phyloP scores from a whole-genome alignment of 305 asterid genomes.

The Fraxinus albicans region DNA sequence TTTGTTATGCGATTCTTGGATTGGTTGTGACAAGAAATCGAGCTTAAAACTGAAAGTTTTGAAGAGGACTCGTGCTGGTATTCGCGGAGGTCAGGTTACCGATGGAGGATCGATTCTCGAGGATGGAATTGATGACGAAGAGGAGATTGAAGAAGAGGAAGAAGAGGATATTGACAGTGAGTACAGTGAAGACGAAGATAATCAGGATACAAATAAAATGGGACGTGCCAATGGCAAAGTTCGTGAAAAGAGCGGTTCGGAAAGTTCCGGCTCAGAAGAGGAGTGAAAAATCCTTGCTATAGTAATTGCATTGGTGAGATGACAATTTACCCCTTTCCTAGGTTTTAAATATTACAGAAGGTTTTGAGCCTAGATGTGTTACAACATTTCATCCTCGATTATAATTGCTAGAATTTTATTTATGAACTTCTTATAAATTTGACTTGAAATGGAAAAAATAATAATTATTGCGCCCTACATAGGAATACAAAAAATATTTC shows the following conservation, averaged over 20 bases:
- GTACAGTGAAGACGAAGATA: slow-evolving; percentile 77
- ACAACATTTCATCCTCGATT: not conserved
- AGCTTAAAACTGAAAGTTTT: slow-evolving; percentile 57
- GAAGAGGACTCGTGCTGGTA: slow-evolving; percentile 72
- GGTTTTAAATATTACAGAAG: not conserved
- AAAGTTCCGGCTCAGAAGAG: slow-evolving; percentile 48
- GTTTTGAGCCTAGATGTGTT: not conserved
- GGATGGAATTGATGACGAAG: slow-evolving; percentile 55
- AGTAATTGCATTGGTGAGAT: not conserved
- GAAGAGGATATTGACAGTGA: slow-evolving; percentile 76
- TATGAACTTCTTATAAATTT: not conserved
- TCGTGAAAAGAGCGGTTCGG: slow-evolving; percentile 42
- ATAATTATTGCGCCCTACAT: not conserved
- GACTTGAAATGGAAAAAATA: not conserved
- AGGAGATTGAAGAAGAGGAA: slow-evolving; percentile 49
- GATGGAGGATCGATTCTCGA: slow-evolving; percentile 44
- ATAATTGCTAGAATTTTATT: not conserved
- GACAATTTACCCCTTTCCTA: not conserved
- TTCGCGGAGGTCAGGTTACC: slow-evolving; percentile 43
- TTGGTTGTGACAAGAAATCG: slow-evolving; percentile 64
- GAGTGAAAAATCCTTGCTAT: slow-evolving; percentile 25
- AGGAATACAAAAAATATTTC: not conserved
- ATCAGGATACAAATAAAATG: slow-evolving; percentile 28
- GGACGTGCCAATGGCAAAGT: slow-evolving; percentile 35
- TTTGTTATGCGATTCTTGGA: slow-evolving; percentile 80